Conservation (phyloP, 2,329 filamentous ascomycete species). For the Blastomyces silverae region DNA sequence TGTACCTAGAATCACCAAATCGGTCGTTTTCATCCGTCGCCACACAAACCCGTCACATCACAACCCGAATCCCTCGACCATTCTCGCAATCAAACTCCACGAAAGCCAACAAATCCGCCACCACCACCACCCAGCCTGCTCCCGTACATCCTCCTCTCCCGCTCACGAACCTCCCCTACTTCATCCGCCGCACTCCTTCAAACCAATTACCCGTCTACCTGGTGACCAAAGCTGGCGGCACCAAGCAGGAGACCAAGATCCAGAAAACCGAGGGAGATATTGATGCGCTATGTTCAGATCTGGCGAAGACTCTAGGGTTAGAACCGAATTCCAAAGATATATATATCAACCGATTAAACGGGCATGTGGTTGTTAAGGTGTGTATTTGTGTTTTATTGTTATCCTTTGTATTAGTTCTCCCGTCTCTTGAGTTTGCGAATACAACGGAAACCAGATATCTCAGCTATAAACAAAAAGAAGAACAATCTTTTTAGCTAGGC, state of each 20-base stretch:
- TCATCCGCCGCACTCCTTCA: slow-evolving; percentile 63
- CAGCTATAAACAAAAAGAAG: neutral
- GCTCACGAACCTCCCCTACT: slow-evolving; percentile 54
- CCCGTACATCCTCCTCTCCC: slow-evolving; percentile 23
- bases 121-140: neutral
- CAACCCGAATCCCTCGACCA: slow-evolving; percentile 18
- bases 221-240: slow-evolving; percentile 66
- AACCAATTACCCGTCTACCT: slow-evolving; percentile 72
- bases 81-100: slow-evolving; percentile 19
- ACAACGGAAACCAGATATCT: neutral
- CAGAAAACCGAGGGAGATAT: slow-evolving; percentile 74
- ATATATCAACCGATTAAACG: slow-evolving; percentile 55
- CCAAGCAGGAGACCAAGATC: slow-evolving; percentile 64
- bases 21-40: slow-evolving; percentile 13
- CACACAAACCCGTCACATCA: slow-evolving; percentile 18
- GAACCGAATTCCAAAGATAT: slow-evolving; percentile 38
- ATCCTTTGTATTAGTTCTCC: neutral
- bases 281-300: slow-evolving; percentile 55
- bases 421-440: neutral
- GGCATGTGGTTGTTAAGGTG: slow-evolving; percentile 70
- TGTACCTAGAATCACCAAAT: slow-evolving; percentile 12
- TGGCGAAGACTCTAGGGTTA: slow-evolving; percentile 55
- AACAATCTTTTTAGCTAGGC: neutral
- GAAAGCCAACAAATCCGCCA: slow-evolving; percentile 15
- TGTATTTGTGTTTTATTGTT: slow-evolving; percentile 22